Conservation (phyloP, 805 yeast species). For the Saturnispora serradocipensis region DNA sequence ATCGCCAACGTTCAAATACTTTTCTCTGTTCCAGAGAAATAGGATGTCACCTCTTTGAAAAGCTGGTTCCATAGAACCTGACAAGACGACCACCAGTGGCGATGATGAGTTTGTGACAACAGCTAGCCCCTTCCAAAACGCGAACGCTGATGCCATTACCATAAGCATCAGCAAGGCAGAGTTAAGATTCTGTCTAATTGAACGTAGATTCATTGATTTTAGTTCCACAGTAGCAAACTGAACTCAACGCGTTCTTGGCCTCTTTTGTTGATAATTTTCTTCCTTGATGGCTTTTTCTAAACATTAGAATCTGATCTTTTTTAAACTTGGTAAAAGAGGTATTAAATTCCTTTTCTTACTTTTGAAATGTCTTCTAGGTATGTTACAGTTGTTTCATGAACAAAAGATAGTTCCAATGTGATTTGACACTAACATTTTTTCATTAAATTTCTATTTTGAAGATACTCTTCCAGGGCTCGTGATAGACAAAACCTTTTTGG, state of each 20-base stretch:
- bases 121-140: slow-evolving; percentile 82
- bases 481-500: slow-evolving; percentile 8
- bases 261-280: not conserved
- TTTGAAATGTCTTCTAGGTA: slow-evolving; percentile 15
- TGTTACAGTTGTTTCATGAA: slow-evolving; percentile 7
- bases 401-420: no score
- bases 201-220: slow-evolving; percentile 22
- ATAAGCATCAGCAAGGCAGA: slow-evolving; percentile 61
- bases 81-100: slow-evolving; percentile 91
- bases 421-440: not conserved
- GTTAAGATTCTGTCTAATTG: slow-evolving; percentile 22
- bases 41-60: slow-evolving; percentile 95
- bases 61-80: slow-evolving; percentile 99
- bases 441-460: not conserved
- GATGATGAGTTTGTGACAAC: slow-evolving; percentile 75
- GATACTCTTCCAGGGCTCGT: slow-evolving; percentile 6
- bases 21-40: slow-evolving; percentile 81
- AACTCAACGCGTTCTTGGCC: not conserved
- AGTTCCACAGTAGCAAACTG: not conserved
- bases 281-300: not conserved
- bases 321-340: not conserved
- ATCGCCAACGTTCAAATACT: slow-evolving; percentile 69
- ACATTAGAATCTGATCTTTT: not conserved
- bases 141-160: slow-evolving; percentile 80
- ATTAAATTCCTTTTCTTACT: not conserved